These are phyloP conservation scores for Mucor velutinosus DNA, from an alignment of 371 early-diverging fungal species.

Conservation along the genomic window DNA sequence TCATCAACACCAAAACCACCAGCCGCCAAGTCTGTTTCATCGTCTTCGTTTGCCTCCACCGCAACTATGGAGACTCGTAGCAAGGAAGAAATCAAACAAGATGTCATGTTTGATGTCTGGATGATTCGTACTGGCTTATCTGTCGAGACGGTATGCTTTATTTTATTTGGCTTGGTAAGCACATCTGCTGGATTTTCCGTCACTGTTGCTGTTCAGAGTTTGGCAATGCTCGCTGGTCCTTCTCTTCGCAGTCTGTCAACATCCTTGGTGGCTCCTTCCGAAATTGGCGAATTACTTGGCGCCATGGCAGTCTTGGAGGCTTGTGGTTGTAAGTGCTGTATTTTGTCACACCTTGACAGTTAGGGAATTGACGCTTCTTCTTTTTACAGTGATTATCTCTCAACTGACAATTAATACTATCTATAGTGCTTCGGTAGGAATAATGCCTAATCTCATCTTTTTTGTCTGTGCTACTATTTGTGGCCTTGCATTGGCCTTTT, in stretches of 20 bases:
- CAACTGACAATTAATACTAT: slow-evolving; percentile 41
- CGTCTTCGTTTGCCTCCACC: not conserved
- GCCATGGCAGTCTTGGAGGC: slow-evolving; percentile 55
- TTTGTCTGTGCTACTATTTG: slow-evolving; percentile 24
- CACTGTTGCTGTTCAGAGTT: slow-evolving; percentile 40
- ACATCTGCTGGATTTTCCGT: slow-evolving; percentile 24
- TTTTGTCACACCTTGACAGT: not conserved
- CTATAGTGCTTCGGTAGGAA: slow-evolving; percentile 50
- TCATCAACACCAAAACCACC: not conserved
- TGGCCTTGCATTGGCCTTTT: not conserved
- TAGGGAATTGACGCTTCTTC: not conserved
- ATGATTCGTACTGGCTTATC: slow-evolving; percentile 48
- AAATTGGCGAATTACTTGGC: slow-evolving; percentile 55
- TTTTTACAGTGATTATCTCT: slow-evolving; percentile 31
- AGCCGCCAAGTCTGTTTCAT: not conserved
- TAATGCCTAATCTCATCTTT: slow-evolving; percentile 53
- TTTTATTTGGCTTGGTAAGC: slow-evolving; percentile 37
- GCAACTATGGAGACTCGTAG: not conserved
- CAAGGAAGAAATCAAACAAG: slow-evolving; percentile 2
- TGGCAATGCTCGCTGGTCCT: slow-evolving; percentile 44
- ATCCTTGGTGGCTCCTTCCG: slow-evolving; percentile 41
- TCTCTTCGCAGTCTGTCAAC: slow-evolving; percentile 48
- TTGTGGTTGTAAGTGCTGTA: slow-evolving; percentile 35
- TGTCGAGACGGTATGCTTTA: slow-evolving; percentile 37
- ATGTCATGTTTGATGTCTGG: slow-evolving; percentile 48